Percentiles rank a stretch among this genome's conserved stretches.
Evolutionary conservation across 257 asterid species (phyloP).

Genomic region (Ligustrum vulgare): DNA sequence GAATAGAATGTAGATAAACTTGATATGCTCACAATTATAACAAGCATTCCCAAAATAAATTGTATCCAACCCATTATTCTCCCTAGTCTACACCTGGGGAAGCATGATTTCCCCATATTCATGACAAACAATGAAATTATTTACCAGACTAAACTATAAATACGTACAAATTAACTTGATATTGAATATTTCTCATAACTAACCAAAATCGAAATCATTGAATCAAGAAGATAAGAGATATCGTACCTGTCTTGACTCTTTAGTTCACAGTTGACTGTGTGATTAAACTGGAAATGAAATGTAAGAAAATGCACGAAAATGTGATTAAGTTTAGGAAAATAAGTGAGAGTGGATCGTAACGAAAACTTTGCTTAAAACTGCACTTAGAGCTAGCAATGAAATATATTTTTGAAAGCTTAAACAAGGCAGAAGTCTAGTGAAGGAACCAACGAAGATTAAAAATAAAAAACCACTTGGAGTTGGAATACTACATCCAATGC

Average conservation of each 20-base stretch:
- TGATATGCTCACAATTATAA: conserved; percentile 66
- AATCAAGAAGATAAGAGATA: not conserved
- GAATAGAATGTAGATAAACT: conserved; percentile 63
- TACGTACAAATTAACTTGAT: not conserved
- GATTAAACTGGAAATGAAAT: too few relatives aligned
- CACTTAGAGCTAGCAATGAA: conserved; percentile 27
- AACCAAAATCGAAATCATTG: not conserved
- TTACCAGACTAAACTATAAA: not conserved
- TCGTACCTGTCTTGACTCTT: not conserved
- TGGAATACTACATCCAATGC: too few relatives aligned
- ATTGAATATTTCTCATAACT: not conserved
- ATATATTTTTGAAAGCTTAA: not conserved
- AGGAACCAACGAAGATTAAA: conserved; percentile 12
- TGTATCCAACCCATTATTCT: conserved; percentile 74
- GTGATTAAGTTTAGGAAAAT: not conserved
- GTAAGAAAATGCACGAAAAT: not conserved
- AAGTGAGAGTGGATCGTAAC: not conserved
- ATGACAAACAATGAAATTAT: not conserved
- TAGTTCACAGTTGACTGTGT: too few relatives aligned
- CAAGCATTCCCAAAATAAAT: conserved; percentile 59
- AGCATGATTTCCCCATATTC: conserved; percentile 45
- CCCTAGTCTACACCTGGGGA: conserved; percentile 51
- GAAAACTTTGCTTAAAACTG: conserved; percentile 29
- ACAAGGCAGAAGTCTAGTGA: conserved; percentile 27
- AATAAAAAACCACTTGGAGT: conserved; percentile 3